phyloP scores from a whole-genome alignment of 1,284 basidiomycete genomes.

The Vanrija sp. region DNA sequence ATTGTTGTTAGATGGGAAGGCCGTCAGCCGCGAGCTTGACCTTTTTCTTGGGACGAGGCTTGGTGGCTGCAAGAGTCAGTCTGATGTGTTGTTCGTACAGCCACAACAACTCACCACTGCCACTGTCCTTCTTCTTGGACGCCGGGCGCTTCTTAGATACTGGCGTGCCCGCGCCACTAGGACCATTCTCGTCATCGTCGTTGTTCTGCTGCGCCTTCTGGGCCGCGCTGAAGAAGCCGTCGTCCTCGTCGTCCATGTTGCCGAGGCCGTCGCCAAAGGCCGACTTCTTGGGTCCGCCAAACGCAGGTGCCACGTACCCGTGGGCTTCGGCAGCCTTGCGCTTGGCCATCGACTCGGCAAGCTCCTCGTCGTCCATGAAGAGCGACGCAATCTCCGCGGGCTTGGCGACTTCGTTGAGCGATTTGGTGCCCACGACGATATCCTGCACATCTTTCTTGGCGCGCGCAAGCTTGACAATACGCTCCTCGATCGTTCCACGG shows the following conservation, averaged over 20 bases:
- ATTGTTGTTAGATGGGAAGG: conserved; percentile 28
- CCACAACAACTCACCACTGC: neutral
- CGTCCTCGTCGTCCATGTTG: conserved; percentile 26
- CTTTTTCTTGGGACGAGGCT: conserved; percentile 35
- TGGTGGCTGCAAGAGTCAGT: conserved; percentile 10
- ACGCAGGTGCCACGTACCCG: conserved; percentile 32
- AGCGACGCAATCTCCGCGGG: conserved; percentile 96
- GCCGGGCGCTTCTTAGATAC: conserved; percentile 18
- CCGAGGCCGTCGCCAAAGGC: conserved; percentile 39
- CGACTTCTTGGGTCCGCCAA: conserved; percentile 11
- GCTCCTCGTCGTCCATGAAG: conserved; percentile 82
- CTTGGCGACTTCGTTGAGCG: conserved; percentile 83
- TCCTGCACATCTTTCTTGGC: conserved; percentile 99
- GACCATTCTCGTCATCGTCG: conserved; percentile 22
- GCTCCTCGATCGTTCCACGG: conserved; percentile 96
- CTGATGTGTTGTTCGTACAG: neutral
- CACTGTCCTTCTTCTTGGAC: conserved; percentile 13
- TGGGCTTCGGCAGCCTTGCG: conserved; percentile 49
- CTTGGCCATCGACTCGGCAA: conserved; percentile 48
- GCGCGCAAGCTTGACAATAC: conserved; percentile 88
- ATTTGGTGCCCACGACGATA: conserved; percentile 97
- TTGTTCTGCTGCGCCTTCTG: conserved; percentile 2
- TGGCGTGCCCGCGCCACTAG: conserved; percentile 22
- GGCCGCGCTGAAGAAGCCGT: conserved; percentile 38
- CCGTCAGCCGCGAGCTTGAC: conserved; percentile 46